These are phyloP conservation scores for Tephrocybe sp. DNA, from an alignment of 768 basidiomycete species.

Conservation along the genomic window DNA sequence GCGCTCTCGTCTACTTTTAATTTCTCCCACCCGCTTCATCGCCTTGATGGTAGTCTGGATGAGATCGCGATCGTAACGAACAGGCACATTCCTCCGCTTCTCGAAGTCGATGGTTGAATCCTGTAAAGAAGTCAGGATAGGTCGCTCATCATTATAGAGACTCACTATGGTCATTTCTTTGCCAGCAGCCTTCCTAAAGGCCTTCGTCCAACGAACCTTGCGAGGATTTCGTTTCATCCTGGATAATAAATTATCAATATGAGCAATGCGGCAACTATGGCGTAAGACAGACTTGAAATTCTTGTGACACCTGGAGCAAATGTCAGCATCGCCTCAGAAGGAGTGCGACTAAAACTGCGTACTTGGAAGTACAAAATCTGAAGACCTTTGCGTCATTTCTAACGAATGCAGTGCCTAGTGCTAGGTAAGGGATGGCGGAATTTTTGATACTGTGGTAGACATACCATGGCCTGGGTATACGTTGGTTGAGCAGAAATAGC, in stretches of 20 bases:
- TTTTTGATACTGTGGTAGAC: constrained; percentile 18
- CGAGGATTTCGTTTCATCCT: constrained; percentile 99
- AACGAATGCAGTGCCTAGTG: constrained; percentile 87
- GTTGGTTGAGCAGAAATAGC: constrained; percentile 96
- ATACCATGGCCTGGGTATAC: constrained; percentile 96
- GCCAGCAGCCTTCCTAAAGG: constrained; percentile 96
- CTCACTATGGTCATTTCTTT: constrained; percentile 99
- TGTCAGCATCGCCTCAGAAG: background rate
- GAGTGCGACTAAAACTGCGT: constrained; percentile 26
- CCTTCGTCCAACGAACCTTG: constrained; percentile 99
- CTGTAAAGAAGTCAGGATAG: constrained; percentile 37
- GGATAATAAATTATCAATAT: constrained; percentile 2
- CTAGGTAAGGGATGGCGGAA: background rate
- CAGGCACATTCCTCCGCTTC: constrained; percentile 96
- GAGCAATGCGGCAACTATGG: constrained; percentile 2
- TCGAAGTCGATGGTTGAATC: constrained; percentile 99
- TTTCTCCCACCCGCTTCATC: constrained; percentile 94
- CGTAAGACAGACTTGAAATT: constrained; percentile 85
- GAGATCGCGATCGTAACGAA: constrained; percentile 94
- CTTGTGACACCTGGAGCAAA: constrained; percentile 75
- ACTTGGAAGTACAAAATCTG: constrained; percentile 98
- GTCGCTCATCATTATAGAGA: constrained; percentile 9
- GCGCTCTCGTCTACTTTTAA: constrained; percentile 85
- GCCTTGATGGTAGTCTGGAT: constrained; percentile 92
- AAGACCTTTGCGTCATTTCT: constrained; percentile 98